A percentile compares a stretch with the other conserved stretches of the same genome.
These are phyloP conservation scores for Cairneyella variabilis DNA, from an alignment of 495 filamentous ascomycete species.

Conservation along the genomic window DNA sequence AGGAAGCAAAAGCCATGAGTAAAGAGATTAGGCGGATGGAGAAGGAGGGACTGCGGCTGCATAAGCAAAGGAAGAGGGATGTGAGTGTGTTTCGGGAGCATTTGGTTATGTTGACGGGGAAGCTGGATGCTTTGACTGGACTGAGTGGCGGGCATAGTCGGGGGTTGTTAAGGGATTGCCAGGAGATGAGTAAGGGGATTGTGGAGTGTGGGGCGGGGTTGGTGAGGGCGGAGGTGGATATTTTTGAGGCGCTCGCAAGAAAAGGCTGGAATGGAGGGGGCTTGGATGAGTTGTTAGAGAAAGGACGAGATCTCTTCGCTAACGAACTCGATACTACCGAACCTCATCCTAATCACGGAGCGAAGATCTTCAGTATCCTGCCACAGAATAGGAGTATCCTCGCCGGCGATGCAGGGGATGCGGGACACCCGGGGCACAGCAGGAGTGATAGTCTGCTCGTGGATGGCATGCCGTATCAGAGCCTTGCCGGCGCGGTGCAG, in stretches of 20 bases:
- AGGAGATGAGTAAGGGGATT: slow-evolving; percentile 53
- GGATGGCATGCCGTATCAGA: slow-evolving; percentile 42
- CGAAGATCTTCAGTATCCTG: slow-evolving; percentile 54
- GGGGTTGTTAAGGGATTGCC: slow-evolving; percentile 49
- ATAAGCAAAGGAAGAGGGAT: slow-evolving; percentile 50
- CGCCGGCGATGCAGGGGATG: slow-evolving; percentile 6
- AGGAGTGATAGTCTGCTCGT: slow-evolving; percentile 43
- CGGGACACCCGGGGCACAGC: slow-evolving; percentile 21
- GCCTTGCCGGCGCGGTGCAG: slow-evolving; percentile 35
- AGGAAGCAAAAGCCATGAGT: slow-evolving; percentile 41
- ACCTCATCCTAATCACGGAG: slow-evolving; percentile 32
- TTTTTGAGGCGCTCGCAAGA: slow-evolving; percentile 58
- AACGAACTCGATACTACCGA: slow-evolving; percentile 36
- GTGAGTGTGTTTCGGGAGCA: slow-evolving; percentile 48
- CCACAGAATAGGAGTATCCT: slow-evolving; percentile 51
- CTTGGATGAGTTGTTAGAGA: slow-evolving; percentile 56
- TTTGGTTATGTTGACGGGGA: slow-evolving; percentile 53
- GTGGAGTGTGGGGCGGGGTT: slow-evolving; percentile 57
- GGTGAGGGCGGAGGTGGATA: slow-evolving; percentile 61
- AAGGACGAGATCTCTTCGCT: slow-evolving; percentile 57
- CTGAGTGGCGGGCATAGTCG: slow-evolving; percentile 55
- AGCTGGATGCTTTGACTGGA: slow-evolving; percentile 55
- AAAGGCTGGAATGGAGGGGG: slow-evolving; percentile 64
- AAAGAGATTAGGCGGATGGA: slow-evolving; percentile 56
- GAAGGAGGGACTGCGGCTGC: slow-evolving; percentile 55